Evolutionary conservation across 164 flowering plant genomes (phyloP).

Genomic region (Dillenia suffruticosa): DNA sequence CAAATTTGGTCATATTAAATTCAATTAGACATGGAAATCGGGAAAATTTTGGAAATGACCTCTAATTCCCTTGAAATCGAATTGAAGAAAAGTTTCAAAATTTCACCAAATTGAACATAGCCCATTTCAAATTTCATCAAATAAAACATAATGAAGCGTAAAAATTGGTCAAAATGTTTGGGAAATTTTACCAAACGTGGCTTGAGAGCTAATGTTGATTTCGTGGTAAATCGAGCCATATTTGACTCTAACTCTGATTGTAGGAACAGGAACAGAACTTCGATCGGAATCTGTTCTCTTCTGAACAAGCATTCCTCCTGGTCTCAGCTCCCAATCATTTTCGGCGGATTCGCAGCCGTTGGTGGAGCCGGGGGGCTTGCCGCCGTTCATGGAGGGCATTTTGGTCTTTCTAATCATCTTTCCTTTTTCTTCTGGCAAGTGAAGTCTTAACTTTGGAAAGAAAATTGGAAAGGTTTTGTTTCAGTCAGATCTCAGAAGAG

Average conservation of each 20-base stretch:
- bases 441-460: too few species aligned
- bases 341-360: not conserved
- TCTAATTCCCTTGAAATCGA: slow-evolving; percentile 75
- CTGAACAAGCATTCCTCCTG: slow-evolving; percentile 99
- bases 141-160: not conserved
- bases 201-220: slow-evolving; percentile 69
- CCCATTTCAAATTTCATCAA: too few species aligned
- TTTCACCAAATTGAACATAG: not conserved
- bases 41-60: slow-evolving; percentile 2
- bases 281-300: slow-evolving; percentile 57
- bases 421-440: too few species aligned
- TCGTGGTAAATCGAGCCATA: slow-evolving; percentile 67
- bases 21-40: too few species aligned
- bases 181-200: slow-evolving; percentile 64
- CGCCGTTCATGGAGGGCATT: too few species aligned
- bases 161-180: not conserved
- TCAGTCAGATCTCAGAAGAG: too few species aligned
- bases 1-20: not conserved
- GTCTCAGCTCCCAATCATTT: slow-evolving; percentile 27
- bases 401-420: too few species aligned
- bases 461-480: too few species aligned
- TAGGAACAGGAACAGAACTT: slow-evolving; percentile 42
- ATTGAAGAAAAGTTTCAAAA: not conserved
- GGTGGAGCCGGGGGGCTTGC: too few species aligned
- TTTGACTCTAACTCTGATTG: slow-evolving; percentile 76